These are phyloP conservation scores for Phytophthora sp. DNA, from an alignment of 352 stramenopile species.

Conservation along the genomic window DNA sequence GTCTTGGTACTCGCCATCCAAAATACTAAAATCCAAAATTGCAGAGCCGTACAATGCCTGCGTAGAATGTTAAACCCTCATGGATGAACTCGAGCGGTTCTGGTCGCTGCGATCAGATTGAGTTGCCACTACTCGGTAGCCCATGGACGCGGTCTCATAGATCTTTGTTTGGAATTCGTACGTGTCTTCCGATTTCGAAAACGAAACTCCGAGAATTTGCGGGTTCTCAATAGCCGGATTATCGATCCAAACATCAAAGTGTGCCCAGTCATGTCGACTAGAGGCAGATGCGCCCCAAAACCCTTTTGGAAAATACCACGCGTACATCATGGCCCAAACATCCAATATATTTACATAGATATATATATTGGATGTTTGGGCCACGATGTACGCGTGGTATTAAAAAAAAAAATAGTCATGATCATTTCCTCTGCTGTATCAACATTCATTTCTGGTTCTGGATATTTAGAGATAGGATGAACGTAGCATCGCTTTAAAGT, in stretches of 20 bases:
- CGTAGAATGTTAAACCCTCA: no score
- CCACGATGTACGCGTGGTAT: no score
- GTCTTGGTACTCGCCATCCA: background rate
- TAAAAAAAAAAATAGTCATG: no score
- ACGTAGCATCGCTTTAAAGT: no score
- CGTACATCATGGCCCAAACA: constrained; percentile 8
- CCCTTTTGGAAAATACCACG: constrained; percentile 13
- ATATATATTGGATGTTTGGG: no score
- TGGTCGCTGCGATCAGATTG: background rate
- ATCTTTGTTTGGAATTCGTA: background rate
- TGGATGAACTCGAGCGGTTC: background rate
- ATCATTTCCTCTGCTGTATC: no score
- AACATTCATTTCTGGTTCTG: no score
- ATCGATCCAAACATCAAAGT: constrained; percentile 4
- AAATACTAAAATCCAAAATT: background rate
- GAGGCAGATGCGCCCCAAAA: background rate
- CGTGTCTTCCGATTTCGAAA: no score
- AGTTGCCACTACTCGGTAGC: background rate
- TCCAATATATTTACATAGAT: no score
- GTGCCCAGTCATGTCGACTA: background rate
- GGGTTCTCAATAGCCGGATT: background rate
- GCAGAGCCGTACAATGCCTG: no score
- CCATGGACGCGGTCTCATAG: background rate
- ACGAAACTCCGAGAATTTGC: background rate
- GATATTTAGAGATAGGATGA: no score